Percentiles rank a stretch among this genome's conserved stretches.
These are phyloP conservation scores for Neonectria punicea DNA, from an alignment of 2,329 filamentous ascomycete species.

Conservation along the genomic window DNA sequence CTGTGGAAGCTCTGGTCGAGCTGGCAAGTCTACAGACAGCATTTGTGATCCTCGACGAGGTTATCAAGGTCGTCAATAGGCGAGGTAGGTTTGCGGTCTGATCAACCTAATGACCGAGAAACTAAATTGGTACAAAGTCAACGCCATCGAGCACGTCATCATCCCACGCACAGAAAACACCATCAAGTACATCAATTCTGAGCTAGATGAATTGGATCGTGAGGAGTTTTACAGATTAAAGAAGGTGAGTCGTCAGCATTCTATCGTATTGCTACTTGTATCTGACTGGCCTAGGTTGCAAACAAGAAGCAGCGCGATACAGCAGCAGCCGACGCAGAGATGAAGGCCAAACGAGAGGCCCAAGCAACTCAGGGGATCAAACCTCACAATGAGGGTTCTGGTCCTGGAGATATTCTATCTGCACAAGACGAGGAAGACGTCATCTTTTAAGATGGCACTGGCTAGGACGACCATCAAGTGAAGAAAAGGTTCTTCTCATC, in stretches of 20 bases:
- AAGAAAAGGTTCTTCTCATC: neutral
- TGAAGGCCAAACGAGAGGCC: slow-evolving; percentile 76
- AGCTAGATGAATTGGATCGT: slow-evolving; percentile 95
- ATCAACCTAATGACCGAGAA: neutral
- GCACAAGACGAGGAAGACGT: slow-evolving; percentile 85
- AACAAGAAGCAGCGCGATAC: slow-evolving; percentile 84
- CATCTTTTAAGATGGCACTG: slow-evolving; percentile 73
- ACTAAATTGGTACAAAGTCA: slow-evolving; percentile 67
- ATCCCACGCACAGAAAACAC: slow-evolving; percentile 98
- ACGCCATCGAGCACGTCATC: slow-evolving; percentile 96
- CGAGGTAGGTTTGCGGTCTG: slow-evolving; percentile 68
- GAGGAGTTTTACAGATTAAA: slow-evolving; percentile 98
- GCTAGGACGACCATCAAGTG: neutral
- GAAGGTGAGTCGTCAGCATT: slow-evolving; percentile 62
- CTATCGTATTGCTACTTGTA: no score
- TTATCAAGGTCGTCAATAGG: slow-evolving; percentile 98
- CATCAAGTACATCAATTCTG: slow-evolving; percentile 99
- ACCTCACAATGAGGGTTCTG: slow-evolving; percentile 50
- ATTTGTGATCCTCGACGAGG: slow-evolving; percentile 97
- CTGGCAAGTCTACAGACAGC: slow-evolving; percentile 95
- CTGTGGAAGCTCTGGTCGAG: slow-evolving; percentile 95
- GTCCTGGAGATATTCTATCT: slow-evolving; percentile 73
- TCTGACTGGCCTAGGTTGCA: slow-evolving; percentile 64
- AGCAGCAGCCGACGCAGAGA: slow-evolving; percentile 77
- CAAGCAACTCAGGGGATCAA: slow-evolving; percentile 50